Conservation (phyloP, 805 yeast species). For the Torulaspora delbrueckii region DNA sequence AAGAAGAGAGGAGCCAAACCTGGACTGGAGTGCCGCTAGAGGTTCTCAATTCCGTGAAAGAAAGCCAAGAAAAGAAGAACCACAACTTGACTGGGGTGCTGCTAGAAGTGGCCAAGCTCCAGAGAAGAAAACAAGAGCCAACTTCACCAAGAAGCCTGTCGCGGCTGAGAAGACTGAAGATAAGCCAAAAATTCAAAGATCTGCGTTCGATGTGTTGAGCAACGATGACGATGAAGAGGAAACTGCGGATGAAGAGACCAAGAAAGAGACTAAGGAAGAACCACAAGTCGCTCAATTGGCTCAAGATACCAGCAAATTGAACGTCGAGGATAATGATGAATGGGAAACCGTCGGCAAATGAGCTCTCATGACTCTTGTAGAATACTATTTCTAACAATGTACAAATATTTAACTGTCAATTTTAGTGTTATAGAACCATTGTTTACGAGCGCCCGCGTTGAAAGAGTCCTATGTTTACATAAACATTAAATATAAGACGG, state of each 20-base stretch:
- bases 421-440: neutral
- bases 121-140: constrained; percentile 30
- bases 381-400: constrained; percentile 1
- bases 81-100: constrained; percentile 42
- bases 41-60: constrained; percentile 34
- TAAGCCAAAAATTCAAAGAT: constrained; percentile 38
- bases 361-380: constrained; percentile 4
- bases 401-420: constrained; percentile 1
- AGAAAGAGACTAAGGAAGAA: constrained; percentile 15
- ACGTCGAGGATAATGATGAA: constrained; percentile 38
- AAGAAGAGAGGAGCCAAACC: constrained; percentile 40
- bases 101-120: constrained; percentile 37
- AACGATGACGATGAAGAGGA: constrained; percentile 44
- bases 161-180: constrained; percentile 28
- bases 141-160: constrained; percentile 15
- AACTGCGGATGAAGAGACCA: constrained; percentile 18
- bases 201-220: constrained; percentile 48
- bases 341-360: constrained; percentile 47
- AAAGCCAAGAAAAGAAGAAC: constrained; percentile 33
- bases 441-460: neutral
- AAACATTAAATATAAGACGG: neutral
- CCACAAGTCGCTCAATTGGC: constrained; percentile 27
- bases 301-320: constrained; percentile 39
- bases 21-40: constrained; percentile 40
- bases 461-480: neutral